Conservation (phyloP, 2,329 filamentous ascomycete genomes). For the Taxawa tesnikishii region DNA sequence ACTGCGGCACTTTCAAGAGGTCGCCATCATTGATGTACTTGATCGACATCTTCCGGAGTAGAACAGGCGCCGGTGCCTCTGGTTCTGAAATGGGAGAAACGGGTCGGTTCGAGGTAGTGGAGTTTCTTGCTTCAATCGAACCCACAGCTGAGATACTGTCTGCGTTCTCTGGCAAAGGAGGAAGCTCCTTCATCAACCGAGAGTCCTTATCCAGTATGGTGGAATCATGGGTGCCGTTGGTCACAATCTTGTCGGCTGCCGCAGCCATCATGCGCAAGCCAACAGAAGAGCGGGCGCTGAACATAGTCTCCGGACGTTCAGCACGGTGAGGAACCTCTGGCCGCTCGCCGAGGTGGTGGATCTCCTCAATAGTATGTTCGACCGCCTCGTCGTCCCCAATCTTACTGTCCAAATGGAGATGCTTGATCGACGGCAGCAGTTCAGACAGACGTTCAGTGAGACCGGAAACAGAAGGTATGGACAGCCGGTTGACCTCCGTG, state of each 20-base stretch:
- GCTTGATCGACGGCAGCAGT: slow-evolving; percentile 30
- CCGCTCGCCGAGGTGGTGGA: slow-evolving; percentile 15
- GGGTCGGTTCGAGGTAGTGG: neutral
- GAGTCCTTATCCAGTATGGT: slow-evolving; percentile 7
- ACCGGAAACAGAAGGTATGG: slow-evolving; percentile 31
- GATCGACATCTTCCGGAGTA: slow-evolving; percentile 15
- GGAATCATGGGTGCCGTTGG: slow-evolving; percentile 24
- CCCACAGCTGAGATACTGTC: slow-evolving; percentile 6
- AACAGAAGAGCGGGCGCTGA: slow-evolving; percentile 20
- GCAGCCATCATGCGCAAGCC: slow-evolving; percentile 24
- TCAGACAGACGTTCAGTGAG: slow-evolving; percentile 34
- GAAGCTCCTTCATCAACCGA: slow-evolving; percentile 22
- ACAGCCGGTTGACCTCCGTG: slow-evolving; percentile 31
- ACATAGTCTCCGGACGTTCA: slow-evolving; percentile 20
- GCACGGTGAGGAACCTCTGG: too few relatives aligned
- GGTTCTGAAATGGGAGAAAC: slow-evolving; percentile 2
- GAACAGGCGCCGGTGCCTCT: slow-evolving; percentile 8
- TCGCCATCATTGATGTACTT: slow-evolving; percentile 2
- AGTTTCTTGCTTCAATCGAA: slow-evolving; percentile 3
- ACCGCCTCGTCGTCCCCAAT: slow-evolving; percentile 21
- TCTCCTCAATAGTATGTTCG: slow-evolving; percentile 23
- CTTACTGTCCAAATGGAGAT: slow-evolving; percentile 24
- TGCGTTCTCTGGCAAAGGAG: slow-evolving; percentile 16
- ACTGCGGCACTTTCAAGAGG: too few relatives aligned
- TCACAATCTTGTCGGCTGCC: slow-evolving; percentile 22